Conservation (phyloP, 352 stramenopile genomes). For the Pythium insidiosum region DNA sequence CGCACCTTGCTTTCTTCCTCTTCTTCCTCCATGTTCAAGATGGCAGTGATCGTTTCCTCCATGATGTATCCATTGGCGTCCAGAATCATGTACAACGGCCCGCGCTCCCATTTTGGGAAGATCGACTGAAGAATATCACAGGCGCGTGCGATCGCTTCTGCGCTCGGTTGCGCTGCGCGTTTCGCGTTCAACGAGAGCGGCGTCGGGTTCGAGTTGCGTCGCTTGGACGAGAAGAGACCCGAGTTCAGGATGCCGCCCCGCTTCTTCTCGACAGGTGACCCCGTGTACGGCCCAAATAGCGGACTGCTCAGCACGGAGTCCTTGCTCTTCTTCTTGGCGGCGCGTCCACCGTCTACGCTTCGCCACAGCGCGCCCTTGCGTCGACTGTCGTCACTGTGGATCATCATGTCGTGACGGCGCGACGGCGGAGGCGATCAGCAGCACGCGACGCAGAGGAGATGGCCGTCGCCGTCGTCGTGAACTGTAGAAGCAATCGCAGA, state of each 20-base stretch:
- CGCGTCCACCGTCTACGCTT: too few species aligned
- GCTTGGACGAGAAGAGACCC: constrained; percentile 51
- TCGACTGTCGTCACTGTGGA: too few species aligned
- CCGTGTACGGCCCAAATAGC: constrained; percentile 3
- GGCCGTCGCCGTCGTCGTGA: too few species aligned
- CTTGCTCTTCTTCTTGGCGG: too few species aligned
- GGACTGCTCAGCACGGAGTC: constrained; percentile 4
- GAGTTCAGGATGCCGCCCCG: constrained; percentile 32
- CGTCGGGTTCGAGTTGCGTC: constrained; percentile 13
- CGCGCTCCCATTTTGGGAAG: constrained; percentile 73
- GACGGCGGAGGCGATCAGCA: too few species aligned
- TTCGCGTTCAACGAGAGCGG: constrained; percentile 1
- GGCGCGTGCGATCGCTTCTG: constrained; percentile 40
- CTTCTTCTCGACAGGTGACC: constrained; percentile 10
- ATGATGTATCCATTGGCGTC: constrained; percentile 72
- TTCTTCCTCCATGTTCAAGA: constrained; percentile 68
- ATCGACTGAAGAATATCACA: constrained; percentile 74
- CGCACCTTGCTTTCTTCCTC: constrained; percentile 23
- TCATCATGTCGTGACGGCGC: too few species aligned
- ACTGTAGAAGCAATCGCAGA: too few species aligned
- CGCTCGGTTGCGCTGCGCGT: constrained; percentile 19
- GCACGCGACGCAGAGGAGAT: too few species aligned
- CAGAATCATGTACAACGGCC: constrained; percentile 58
- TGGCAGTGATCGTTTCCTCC: constrained; percentile 72
- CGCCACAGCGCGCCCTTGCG: too few species aligned